Conservation (phyloP, 768 basidiomycete genomes). For the Suillus subluteus region DNA sequence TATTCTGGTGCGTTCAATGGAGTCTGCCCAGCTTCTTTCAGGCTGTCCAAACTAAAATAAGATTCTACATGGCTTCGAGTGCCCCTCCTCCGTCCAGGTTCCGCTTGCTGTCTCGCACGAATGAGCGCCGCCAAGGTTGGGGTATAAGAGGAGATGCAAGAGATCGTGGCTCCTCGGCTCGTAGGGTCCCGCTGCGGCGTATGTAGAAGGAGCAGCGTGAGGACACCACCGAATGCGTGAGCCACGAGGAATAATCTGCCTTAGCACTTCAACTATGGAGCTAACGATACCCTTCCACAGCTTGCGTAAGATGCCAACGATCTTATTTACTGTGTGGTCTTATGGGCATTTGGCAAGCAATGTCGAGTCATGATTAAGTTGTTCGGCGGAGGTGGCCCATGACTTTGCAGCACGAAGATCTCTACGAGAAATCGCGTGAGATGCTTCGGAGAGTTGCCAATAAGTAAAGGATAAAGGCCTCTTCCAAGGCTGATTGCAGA, state of each 20-base stretch:
- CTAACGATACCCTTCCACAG: too few relatives aligned
- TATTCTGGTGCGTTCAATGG: too few relatives aligned
- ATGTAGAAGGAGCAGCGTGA: background rate
- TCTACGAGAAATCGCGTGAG: too few relatives aligned
- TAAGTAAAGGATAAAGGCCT: background rate
- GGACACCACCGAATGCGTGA: background rate
- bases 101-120: background rate
- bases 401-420: too few relatives aligned
- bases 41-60: too few relatives aligned
- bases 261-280: too few relatives aligned
- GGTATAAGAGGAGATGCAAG: background rate
- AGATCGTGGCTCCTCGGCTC: background rate
- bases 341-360: too few relatives aligned
- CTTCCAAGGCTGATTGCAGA: background rate
- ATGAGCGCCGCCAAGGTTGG: background rate
- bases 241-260: background rate
- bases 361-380: too few relatives aligned
- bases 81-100: background rate
- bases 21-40: too few relatives aligned
- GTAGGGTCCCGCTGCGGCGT: background rate
- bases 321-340: background rate
- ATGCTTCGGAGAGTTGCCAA: background rate
- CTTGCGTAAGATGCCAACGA: background rate
- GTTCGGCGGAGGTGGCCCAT: too few relatives aligned
- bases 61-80: background rate